Conservation (phyloP, 139 green algal species). For the Micractinium conductrix region DNA sequence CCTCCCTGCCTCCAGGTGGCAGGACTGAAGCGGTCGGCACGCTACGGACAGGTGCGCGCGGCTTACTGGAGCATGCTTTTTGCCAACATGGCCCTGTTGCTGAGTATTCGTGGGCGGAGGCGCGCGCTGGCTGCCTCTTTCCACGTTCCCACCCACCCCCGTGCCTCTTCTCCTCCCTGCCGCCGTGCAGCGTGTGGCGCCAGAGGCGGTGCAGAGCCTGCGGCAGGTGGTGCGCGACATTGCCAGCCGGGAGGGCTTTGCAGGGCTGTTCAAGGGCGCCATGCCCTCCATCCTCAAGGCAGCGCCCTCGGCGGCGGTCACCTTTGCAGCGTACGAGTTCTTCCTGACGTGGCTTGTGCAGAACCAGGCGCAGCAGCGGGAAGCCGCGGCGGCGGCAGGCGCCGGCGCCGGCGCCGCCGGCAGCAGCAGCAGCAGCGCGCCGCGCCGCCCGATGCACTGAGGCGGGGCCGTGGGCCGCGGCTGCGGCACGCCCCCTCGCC, state of each 20-base stretch:
- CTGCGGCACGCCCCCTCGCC: no score
- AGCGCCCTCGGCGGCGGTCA: constrained; percentile 91
- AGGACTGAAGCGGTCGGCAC: constrained; percentile 67
- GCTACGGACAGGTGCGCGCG: constrained; percentile 68
- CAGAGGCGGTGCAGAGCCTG: constrained; percentile 59
- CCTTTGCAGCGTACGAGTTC: constrained; percentile 85
- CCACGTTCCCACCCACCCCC: neutral
- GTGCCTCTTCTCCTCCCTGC: constrained; percentile 48
- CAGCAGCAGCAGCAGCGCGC: constrained; percentile 4
- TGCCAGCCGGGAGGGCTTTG: constrained; percentile 69
- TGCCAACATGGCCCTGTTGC: no score
- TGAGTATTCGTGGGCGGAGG: no score
- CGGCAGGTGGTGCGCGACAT: constrained; percentile 65
- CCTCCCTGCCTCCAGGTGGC: no score
- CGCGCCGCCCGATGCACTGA: constrained; percentile 8
- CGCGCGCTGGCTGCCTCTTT: no score
- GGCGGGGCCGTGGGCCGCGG: no score
- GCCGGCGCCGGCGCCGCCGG: neutral
- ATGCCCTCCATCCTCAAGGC: constrained; percentile 93
- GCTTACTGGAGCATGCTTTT: no score
- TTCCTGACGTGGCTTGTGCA: constrained; percentile 25
- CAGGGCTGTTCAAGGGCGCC: constrained; percentile 95
- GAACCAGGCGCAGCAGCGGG: neutral
- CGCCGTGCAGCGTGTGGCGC: constrained; percentile 73
- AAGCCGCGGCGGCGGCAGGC: neutral